Percentiles rank a stretch among this genome's conserved stretches.
Evolutionary conservation across 1,139 yeast genomes (phyloP).

Genomic region (Pichia sp.): DNA sequence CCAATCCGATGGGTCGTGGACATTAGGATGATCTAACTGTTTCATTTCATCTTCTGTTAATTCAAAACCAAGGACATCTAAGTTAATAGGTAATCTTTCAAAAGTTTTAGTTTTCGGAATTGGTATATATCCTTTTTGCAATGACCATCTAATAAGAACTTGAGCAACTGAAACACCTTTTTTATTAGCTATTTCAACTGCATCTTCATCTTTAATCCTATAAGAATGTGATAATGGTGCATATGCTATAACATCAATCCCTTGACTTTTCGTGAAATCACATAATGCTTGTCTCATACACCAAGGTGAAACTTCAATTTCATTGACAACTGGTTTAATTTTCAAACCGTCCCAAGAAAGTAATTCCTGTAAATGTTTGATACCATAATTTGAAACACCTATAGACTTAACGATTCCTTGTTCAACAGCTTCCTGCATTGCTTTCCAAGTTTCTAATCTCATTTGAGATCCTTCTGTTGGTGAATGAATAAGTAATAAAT

Average conservation of each 20-base stretch:
- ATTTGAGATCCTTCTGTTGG: conserved; percentile 48
- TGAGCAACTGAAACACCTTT: conserved; percentile 36
- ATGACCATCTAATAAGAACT: conserved; percentile 44
- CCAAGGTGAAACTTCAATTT: conserved; percentile 75
- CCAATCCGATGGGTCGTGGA: conserved; percentile 69
- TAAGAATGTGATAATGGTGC: conserved; percentile 65
- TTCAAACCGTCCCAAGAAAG: conserved; percentile 46
- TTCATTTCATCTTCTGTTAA: conserved; percentile 42
- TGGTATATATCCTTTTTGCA: conserved; percentile 61
- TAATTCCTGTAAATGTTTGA: conserved; percentile 54
- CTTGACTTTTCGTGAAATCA: conserved; percentile 44
- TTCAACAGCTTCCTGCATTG: conserved; percentile 62
- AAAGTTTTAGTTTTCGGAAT: conserved; percentile 62
- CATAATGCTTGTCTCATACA: conserved; percentile 60
- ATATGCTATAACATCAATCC: conserved; percentile 59
- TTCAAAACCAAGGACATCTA: conserved; percentile 38
- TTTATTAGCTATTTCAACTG: conserved; percentile 34
- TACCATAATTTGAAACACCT: conserved; percentile 69
- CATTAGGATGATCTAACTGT: conserved; percentile 43
- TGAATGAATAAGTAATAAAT: conserved; percentile 52
- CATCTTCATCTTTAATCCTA: conserved; percentile 44
- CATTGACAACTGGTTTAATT: conserved; percentile 54
- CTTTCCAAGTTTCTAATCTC: conserved; percentile 52
- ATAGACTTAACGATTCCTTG: conserved; percentile 48
- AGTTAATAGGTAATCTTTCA: conserved; percentile 41